Conservation (phyloP, 495 filamentous ascomycete genomes). For the Glarea lozoyensis region DNA sequence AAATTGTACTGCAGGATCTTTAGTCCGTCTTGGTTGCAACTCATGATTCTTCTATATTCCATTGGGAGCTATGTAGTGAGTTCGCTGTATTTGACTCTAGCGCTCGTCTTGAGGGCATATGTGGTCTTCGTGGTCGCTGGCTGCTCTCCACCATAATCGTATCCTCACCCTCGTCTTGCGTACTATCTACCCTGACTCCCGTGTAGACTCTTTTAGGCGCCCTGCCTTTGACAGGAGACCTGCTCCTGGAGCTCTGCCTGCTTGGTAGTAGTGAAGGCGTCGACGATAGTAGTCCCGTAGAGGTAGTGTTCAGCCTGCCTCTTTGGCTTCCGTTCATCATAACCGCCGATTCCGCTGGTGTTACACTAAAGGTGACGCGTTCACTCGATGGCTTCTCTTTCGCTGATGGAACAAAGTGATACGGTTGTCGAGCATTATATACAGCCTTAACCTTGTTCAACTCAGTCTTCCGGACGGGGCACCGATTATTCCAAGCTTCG, state of each 20-base stretch:
- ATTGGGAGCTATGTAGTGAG: conserved; percentile 9
- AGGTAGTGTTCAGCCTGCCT: conserved; percentile 1
- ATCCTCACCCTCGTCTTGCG: conserved; percentile 9
- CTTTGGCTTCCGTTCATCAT: conserved; percentile 1
- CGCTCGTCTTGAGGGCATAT: conserved; percentile 8
- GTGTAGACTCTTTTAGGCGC: conserved; percentile 3
- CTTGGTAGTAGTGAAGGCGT: conserved; percentile 2
- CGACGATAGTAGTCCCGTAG: neutral
- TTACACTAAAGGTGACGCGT: neutral
- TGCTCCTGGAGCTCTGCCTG: conserved; percentile 7
- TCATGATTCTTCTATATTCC: conserved; percentile 5
- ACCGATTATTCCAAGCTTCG: conserved; percentile 16
- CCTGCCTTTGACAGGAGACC: conserved; percentile 5
- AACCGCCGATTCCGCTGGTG: conserved; percentile 1
- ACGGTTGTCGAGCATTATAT: conserved; percentile 9
- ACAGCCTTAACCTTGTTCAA: conserved; percentile 8
- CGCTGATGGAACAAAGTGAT: conserved; percentile 8
- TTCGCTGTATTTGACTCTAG: conserved; percentile 12
- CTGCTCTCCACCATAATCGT: conserved; percentile 9
- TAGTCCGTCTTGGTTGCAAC: conserved; percentile 1
- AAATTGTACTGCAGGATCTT: conserved; percentile 18
- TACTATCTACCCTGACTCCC: conserved; percentile 1
- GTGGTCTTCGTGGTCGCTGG: conserved; percentile 3
- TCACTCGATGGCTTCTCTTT: conserved; percentile 1
- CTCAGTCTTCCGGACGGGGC: conserved; percentile 8